Evolutionary conservation across 2,329 filamentous ascomycete species (phyloP).

Genomic region (Ascochyta lentis): DNA sequence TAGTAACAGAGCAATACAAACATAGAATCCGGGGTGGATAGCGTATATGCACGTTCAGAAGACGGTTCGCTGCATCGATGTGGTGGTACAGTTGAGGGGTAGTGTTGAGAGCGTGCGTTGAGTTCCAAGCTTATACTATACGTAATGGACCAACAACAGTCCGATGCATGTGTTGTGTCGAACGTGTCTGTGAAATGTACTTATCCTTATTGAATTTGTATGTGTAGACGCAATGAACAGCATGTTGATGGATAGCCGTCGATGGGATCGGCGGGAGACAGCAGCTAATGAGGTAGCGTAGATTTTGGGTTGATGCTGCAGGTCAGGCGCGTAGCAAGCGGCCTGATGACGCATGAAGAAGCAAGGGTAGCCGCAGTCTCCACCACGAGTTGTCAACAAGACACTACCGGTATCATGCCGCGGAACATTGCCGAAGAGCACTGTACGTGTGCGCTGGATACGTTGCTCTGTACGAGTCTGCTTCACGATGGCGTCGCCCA

Average conservation of each 20-base stretch:
- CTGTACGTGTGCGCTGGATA: not conserved
- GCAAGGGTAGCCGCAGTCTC: conserved; percentile 4
- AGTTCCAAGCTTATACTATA: not conserved
- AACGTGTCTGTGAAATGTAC: not conserved
- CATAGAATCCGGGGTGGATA: conserved; percentile 17
- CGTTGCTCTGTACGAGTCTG: not conserved
- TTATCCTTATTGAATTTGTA: not conserved
- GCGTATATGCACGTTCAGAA: conserved; percentile 4
- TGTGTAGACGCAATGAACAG: not conserved
- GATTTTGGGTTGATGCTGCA: conserved; percentile 17
- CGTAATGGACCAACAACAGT: not conserved
- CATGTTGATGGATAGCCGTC: not conserved
- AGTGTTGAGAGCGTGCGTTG: not conserved
- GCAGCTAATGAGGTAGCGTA: conserved; percentile 15
- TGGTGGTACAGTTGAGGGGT: conserved; percentile 14
- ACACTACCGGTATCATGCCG: conserved; percentile 8
- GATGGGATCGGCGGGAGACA: not conserved
- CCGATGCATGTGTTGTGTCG: not conserved
- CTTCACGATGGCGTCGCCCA: too few relatives aligned
- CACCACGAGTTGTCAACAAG: conserved; percentile 3
- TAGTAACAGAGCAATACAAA: conserved; percentile 5
- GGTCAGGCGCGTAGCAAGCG: conserved; percentile 18
- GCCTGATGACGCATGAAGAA: conserved; percentile 16
- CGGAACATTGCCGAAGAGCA: conserved; percentile 1
- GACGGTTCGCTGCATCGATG: not conserved